Base-by-base conservation (phyloP, 2,329 filamentous ascomycete species). In the Tolypocladium sp. region DNA sequence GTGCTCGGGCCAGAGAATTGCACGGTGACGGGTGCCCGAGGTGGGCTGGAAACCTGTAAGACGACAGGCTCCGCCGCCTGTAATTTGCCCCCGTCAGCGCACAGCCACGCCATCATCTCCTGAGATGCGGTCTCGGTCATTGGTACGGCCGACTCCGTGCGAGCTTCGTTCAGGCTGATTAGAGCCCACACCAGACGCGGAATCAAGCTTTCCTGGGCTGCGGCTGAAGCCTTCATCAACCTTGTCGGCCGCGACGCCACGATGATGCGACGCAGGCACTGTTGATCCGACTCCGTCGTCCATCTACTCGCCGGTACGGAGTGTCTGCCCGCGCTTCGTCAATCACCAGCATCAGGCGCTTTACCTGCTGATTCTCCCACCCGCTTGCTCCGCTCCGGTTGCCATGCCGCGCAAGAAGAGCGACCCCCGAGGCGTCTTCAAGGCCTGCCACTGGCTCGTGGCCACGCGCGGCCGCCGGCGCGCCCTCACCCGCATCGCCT, bases 401-500 rank as follows among this genome's bases (percentile, higher is more conserved):
- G 46, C 46, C 25, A 52, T 53, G 49, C 17, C 49, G 30, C 30
- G 30, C 49, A 37, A 35, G 8, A 35, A 53, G 20, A 30, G 20
- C 30, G 30, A 22, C 20, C 49, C 20, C 12, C 49, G 49, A 22
- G 49, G 20, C 49, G 33, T 37, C 49, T 13, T 37, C 30, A 59
- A 53, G 40, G 51, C 58, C 8, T 65, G 58, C 30, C 61, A 62
- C 56, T 62, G 62, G 63, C 12, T 60, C 41, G 59, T 61, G 30
- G 64, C 62, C 25, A 66, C 64, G 22, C 62, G 64, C 25, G 57
- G 54, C 54, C 62, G 63, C 40, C 64, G 64, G 5, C 62, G 64
- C 33, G 56, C 59, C 56, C 27, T 67, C 38, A 22, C 63, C 38
- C 64, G 65, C 22, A 13, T 58, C n/a, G 59, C 57, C 25, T 1